A percentile compares a stretch with the other conserved stretches of the same genome.
Conservation (phyloP, 192 early-diverging fungal genomes). For the Umbelopsis sp. region DNA sequence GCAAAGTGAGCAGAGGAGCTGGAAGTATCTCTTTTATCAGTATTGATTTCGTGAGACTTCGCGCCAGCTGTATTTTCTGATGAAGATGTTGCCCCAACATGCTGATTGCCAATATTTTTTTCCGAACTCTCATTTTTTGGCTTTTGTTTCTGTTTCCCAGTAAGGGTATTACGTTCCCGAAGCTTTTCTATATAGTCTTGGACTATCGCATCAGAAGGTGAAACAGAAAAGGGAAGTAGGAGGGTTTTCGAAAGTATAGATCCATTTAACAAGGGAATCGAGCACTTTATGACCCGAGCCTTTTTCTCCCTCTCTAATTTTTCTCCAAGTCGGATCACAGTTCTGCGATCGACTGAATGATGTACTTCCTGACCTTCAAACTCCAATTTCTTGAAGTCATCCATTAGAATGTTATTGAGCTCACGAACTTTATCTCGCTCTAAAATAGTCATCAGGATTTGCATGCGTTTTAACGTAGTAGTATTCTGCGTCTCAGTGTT, state of each 20-base stretch:
- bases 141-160: too few relatives aligned
- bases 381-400: neutral
- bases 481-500: neutral
- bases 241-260: neutral
- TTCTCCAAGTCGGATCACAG: neutral
- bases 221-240: neutral
- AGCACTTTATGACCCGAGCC: neutral
- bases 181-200: neutral
- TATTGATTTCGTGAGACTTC: neutral
- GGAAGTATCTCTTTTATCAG: neutral
- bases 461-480: neutral
- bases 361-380: neutral
- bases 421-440: conserved; percentile 5
- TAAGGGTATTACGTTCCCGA: neutral
- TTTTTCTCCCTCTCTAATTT: neutral
- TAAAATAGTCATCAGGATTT: neutral
- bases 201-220: neutral
- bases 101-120: too few relatives aligned
- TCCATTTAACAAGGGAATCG: neutral
- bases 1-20: neutral
- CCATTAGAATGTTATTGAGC: neutral
- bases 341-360: neutral
- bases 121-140: too few relatives aligned
- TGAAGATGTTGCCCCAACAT: too few relatives aligned
- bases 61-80: too few relatives aligned